phyloP scores from a whole-genome alignment of 306 rosid species.

The Medicago lupulina region DNA sequence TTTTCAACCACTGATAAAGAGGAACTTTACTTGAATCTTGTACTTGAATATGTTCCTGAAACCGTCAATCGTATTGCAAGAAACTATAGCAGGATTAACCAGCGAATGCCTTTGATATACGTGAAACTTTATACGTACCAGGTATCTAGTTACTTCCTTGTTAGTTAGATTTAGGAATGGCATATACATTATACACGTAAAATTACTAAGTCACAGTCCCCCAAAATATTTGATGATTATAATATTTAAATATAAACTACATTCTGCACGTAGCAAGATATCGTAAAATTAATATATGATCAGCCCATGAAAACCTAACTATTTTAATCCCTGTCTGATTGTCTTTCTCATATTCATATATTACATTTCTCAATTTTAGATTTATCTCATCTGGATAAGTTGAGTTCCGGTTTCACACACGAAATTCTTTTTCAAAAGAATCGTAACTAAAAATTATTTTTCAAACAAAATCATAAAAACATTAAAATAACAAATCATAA shows the following conservation, averaged over 20 bases:
- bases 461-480: too few species aligned
- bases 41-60: conserved; percentile 96
- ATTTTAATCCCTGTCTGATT: neutral
- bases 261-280: neutral
- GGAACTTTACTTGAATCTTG: conserved; percentile 92
- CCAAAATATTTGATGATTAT: conserved; percentile 17
- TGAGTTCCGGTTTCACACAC: conserved; percentile 23
- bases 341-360: neutral
- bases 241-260: neutral
- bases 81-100: conserved; percentile 87
- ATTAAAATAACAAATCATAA: neutral
- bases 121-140: conserved; percentile 96
- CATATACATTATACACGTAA: conserved; percentile 7
- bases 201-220: neutral
- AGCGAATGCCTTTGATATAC: conserved; percentile 93
- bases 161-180: conserved; percentile 3
- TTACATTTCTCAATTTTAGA: conserved; percentile 21
- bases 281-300: conserved; percentile 20
- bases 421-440: conserved; percentile 19
- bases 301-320: conserved; percentile 1
- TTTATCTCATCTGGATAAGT: conserved; percentile 15
- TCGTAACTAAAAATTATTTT: too few species aligned
- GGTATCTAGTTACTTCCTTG: conserved; percentile 54
- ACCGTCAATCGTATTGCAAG: conserved; percentile 88
- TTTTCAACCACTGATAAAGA: conserved; percentile 93